These are phyloP conservation scores for Rhizopogon vinicolor DNA, from an alignment of 768 basidiomycete genomes.

Conservation along the genomic window DNA sequence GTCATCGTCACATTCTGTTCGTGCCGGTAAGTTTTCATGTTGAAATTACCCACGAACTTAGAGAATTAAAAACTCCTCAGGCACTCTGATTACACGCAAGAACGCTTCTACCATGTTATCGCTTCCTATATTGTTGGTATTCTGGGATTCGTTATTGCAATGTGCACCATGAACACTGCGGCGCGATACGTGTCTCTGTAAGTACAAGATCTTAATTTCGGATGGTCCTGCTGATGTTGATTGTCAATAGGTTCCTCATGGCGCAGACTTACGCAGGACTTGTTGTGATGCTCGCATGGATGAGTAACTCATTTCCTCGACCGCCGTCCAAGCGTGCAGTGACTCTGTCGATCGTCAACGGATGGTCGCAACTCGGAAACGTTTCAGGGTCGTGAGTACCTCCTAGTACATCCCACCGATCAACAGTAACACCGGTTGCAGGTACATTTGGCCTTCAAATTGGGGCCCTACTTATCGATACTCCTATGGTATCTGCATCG, in stretches of 20 bases:
- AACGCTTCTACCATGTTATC: constrained; percentile 70
- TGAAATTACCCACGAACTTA: not conserved
- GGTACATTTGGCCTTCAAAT: constrained; percentile 59
- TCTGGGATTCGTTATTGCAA: constrained; percentile 63
- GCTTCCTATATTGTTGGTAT: constrained; percentile 51
- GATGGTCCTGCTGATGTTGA: constrained; percentile 1
- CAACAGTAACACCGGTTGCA: constrained; percentile 14
- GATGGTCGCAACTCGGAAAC: constrained; percentile 81
- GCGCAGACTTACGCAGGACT: constrained; percentile 70
- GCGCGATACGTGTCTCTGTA: constrained; percentile 65
- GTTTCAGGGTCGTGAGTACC: constrained; percentile 71
- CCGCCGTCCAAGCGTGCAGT: constrained; percentile 85
- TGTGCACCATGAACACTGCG: constrained; percentile 57
- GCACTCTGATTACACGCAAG: constrained; percentile 65
- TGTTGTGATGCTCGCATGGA: constrained; percentile 56
- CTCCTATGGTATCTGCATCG: constrained; percentile 72
- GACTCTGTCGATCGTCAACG: constrained; percentile 75
- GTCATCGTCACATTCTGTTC: constrained; percentile 49
- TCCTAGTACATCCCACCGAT: constrained; percentile 23
- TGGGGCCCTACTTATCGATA: constrained; percentile 74
- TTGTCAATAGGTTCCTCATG: constrained; percentile 59
- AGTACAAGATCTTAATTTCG: constrained; percentile 15
- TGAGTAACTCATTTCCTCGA: constrained; percentile 59
- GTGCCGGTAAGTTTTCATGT: constrained; percentile 39
- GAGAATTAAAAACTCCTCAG: constrained; percentile 24